Evolutionary conservation across 257 asterid species (phyloP), one percentile per base, ranked within the genome.

Genomic region (Rauvolfia tetraphylla): DNA sequence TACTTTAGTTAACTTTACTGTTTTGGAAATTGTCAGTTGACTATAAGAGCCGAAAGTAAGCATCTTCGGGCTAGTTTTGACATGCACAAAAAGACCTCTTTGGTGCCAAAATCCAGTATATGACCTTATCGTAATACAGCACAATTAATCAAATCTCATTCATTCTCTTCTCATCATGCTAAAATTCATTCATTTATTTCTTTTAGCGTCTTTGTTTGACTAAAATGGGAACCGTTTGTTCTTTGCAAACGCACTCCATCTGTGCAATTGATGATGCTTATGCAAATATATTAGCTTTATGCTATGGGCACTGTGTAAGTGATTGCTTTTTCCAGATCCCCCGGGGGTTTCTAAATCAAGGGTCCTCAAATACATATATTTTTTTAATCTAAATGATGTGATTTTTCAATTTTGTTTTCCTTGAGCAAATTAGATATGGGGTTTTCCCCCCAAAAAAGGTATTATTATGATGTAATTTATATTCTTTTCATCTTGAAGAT

Each of bases 11-110:
- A 29, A 42, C 6, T 68, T 63, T 8, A 34, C 25, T 14, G 34
- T 34, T 34, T 15, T 27, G 46, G 9, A 11, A 67, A 11, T 22
- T 67, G 14, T 2, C 1, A 15, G 11, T 71, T 71, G 23, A 71
- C 42, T 18, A 70, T 70, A 14, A 63, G 44, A 18, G 70, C 70
- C 70, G 70, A 34, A 63, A 33, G 70, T 34, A 36, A 36, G 46
- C 46, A 65, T 33, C 44, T 12, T 38, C 70, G 33, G 18, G n/a
- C 12, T 4, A 23, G 15, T 34, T 41, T 41, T 65, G 70, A 65
- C 61, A 27, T 23, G 10, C 44, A 72, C 9, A 71, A 31, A n/a
- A 41, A 25, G 13, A 20, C 33, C 14, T 69, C 3, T 46, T 49
- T 49, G 48, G 8, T 49, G 33, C 27, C 46, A 72, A 33, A 53